Evolutionary conservation across 345 rosid species (phyloP), one percentile per base, ranked within the genome.

Genomic region (Excoecaria cochinchinensis): DNA sequence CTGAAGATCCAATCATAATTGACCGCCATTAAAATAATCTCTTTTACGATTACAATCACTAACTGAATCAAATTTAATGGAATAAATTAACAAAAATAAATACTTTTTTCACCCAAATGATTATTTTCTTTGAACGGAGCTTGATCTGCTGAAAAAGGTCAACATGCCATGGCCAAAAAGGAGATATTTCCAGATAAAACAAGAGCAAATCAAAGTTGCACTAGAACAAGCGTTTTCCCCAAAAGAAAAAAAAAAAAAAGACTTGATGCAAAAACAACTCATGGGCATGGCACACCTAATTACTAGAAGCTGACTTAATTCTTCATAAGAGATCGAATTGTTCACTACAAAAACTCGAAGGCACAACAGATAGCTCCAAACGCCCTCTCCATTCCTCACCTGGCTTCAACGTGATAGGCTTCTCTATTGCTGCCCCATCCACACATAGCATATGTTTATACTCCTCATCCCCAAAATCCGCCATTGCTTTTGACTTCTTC

Each of bases 301-400:
- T 17, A 9, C 40, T 36, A 8, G 66, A 61, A 24, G 66, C 39
- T 12, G 38, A 31, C 24, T 0, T 16, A 24, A 11, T 63, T 25
- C 36, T 57, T 31, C 67, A 31, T 46, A 38, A 62, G 15, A 50
- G 63, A 79, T 79, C 82, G 3, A 79, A 71, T 40, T 71, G 73
- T 14, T 76, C 82, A 11, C 76, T 65, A 42, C 82, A 79, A 71
- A 74, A 79, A 40, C 82, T 75, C 15, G 82, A 70, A 21, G 79
- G 79, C 71, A 79, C 82, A 10, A 44, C 78, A 11, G 73, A 75
- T 9, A 79, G 76, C 63, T 75, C 82, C 73, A 71, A 57, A 19
- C 75, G 70, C 24, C 82, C 82, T 44, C 39, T 79, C 78, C 82
- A 79, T 56, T 79, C 82, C 69, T 79, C 75, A 3, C 82, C 74